Conservation (phyloP, 805 yeast species). For the Lachancea nothofagi region DNA sequence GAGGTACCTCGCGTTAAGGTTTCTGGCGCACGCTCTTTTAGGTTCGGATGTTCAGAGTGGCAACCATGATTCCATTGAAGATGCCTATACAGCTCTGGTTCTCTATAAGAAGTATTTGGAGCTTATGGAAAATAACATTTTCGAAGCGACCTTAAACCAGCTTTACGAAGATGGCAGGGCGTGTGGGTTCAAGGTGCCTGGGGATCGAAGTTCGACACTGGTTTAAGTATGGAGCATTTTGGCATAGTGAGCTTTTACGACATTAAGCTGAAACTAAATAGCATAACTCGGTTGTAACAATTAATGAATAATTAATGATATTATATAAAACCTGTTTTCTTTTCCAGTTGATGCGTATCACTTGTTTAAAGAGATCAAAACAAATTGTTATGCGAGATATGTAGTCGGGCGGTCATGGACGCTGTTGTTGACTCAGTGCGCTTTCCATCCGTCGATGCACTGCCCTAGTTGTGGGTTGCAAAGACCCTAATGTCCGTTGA, state of each 20-base stretch:
- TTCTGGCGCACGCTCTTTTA: slow-evolving; percentile 74
- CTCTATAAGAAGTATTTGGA: slow-evolving; percentile 69
- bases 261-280: no score
- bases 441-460: slow-evolving; percentile 35
- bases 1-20: slow-evolving; percentile 76
- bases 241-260: no score
- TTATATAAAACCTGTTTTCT: not conserved
- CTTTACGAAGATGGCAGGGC: slow-evolving; percentile 64
- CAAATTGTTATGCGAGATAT: no score
- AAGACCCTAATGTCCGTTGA: slow-evolving; percentile 25
- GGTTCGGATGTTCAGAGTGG: slow-evolving; percentile 78
- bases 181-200: slow-evolving; percentile 31
- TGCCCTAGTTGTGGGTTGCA: slow-evolving; percentile 39
- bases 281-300: slow-evolving; percentile 1
- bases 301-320: not conserved
- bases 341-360: no score
- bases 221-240: no score
- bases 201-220: not conserved
- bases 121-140: slow-evolving; percentile 49
- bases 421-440: slow-evolving; percentile 12
- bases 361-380: no score
- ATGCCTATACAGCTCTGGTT: slow-evolving; percentile 79
- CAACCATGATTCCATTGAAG: slow-evolving; percentile 96
- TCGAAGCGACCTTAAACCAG: slow-evolving; percentile 56
- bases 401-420: no score